Conservation (phyloP, 257 asterid species). For the Solanum pennellii region DNA sequence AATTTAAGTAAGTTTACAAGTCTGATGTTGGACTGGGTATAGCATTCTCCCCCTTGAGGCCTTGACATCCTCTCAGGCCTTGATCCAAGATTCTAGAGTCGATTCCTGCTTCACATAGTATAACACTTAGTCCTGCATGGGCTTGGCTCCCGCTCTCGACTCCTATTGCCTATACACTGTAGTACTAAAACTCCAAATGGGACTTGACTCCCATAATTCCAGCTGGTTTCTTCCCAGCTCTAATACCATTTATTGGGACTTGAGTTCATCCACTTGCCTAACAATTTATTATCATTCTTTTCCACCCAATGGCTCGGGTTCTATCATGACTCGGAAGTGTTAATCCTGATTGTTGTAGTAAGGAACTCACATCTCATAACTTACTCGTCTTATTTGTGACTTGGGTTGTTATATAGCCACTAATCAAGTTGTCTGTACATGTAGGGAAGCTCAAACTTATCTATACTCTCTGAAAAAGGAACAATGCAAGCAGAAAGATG, state of each 20-base stretch:
- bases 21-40: background rate
- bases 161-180: background rate
- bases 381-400: background rate
- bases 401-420: background rate
- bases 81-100: background rate
- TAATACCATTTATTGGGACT: background rate
- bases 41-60: background rate
- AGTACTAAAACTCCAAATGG: background rate
- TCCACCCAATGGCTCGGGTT: background rate
- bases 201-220: background rate
- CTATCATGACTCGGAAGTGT: background rate
- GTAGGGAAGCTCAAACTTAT: slow-evolving; percentile 75
- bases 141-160: background rate
- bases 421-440: background rate
- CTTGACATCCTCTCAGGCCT: background rate
- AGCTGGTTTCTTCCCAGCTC: background rate
- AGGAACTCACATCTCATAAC: background rate
- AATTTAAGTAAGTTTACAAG: background rate
- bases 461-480: slow-evolving; percentile 58
- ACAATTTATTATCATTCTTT: background rate
- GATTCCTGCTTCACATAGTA: background rate
- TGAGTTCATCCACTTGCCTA: background rate
- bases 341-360: background rate
- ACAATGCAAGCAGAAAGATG: slow-evolving; percentile 54
- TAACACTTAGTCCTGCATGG: background rate